phyloP scores from a whole-genome alignment of 2,329 filamentous ascomycete species.

The Penicillium sp. region DNA sequence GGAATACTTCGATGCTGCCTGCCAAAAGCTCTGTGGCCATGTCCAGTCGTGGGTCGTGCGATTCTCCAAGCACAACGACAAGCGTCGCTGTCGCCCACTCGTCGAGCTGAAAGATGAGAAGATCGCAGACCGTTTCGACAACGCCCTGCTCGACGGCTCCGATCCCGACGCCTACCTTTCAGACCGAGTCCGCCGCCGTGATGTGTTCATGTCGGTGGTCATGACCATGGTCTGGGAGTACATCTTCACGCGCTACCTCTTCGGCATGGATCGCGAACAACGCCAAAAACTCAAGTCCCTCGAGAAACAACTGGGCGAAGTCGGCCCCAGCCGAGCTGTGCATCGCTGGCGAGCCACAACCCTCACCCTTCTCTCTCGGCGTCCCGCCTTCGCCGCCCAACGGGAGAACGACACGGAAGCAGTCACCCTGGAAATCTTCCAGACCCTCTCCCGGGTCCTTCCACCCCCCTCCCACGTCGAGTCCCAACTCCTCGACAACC shows the following conservation, averaged over 20 bases:
- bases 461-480: slow-evolving; percentile 83
- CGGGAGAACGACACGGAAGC: slow-evolving; percentile 89
- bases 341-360: slow-evolving; percentile 97
- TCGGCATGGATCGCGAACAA: slow-evolving; percentile 97
- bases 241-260: slow-evolving; percentile 95
- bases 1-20: slow-evolving; percentile 92
- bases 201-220: slow-evolving; percentile 97
- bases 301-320: slow-evolving; percentile 86
- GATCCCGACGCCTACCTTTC: slow-evolving; percentile 86
- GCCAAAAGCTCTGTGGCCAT: slow-evolving; percentile 91
- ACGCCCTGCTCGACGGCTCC: slow-evolving; percentile 88
- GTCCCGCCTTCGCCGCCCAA: slow-evolving; percentile 77
- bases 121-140: slow-evolving; percentile 90
- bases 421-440: slow-evolving; percentile 88
- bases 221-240: slow-evolving; percentile 99
- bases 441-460: slow-evolving; percentile 78
- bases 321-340: slow-evolving; percentile 84
- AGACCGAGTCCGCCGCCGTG: slow-evolving; percentile 83
- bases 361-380: slow-evolving; percentile 79
- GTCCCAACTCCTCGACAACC: slow-evolving; percentile 75
- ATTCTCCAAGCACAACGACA: slow-evolving; percentile 97
- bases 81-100: slow-evolving; percentile 79
- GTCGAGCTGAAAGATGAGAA: slow-evolving; percentile 87
- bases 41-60: slow-evolving; percentile 97
- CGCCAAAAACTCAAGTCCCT: slow-evolving; percentile 95